Evolutionary conservation across 306 rosid species (phyloP).

Genomic region (Echinosophora koreensis): DNA sequence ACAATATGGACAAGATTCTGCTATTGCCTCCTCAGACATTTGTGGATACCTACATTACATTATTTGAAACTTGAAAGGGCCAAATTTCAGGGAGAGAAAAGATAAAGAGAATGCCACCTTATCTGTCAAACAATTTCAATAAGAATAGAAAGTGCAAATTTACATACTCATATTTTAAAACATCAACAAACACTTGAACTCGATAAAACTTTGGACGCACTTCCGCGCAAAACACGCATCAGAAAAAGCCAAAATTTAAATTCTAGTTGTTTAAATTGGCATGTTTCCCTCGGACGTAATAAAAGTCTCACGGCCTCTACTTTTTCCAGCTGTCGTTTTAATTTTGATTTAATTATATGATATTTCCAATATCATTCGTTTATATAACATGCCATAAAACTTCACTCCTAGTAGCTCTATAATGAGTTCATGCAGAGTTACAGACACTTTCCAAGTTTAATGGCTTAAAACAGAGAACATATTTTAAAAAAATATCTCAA

Average conservation of each 20-base stretch:
- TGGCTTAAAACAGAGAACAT: background rate
- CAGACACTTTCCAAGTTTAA: background rate
- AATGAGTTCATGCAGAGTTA: background rate
- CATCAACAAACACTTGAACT: background rate
- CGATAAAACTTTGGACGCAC: background rate
- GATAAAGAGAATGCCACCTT: background rate
- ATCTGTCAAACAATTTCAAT: constrained; percentile 7
- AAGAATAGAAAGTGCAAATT: background rate
- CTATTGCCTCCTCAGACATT: constrained; percentile 38
- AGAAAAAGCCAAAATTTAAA: background rate
- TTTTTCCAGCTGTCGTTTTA: background rate
- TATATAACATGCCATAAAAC: background rate
- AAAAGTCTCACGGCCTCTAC: background rate
- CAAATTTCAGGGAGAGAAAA: constrained; percentile 8
- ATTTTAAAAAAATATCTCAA: background rate
- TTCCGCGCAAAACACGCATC: background rate
- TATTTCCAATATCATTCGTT: background rate
- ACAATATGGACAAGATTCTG: constrained; percentile 44
- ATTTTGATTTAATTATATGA: background rate
- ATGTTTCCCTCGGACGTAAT: background rate
- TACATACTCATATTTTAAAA: background rate
- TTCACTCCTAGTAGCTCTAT: background rate
- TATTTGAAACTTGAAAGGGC: background rate
- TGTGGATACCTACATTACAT: constrained; percentile 32
- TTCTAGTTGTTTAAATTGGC: constrained; percentile 12